Conservation (phyloP, 768 basidiomycete species). For the Pulveroboletus sp. region DNA sequence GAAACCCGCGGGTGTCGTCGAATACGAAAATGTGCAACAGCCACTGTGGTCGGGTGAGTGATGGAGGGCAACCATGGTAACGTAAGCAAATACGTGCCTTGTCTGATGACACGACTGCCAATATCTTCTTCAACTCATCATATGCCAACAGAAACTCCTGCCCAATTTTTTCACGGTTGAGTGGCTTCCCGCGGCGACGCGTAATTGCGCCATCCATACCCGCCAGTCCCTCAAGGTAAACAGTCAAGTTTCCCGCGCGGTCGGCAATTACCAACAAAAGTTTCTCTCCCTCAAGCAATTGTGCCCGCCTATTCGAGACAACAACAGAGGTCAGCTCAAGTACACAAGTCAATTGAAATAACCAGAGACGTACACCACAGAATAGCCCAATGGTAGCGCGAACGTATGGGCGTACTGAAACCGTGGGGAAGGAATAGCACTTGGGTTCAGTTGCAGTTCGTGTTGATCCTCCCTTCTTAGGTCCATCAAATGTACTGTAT, state of each 20-base stretch:
- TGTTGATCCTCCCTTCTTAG: slow-evolving; percentile 29
- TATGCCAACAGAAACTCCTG: slow-evolving; percentile 44
- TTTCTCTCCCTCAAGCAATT: slow-evolving; percentile 40
- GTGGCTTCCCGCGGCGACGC: slow-evolving; percentile 23
- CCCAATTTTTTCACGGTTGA: slow-evolving; percentile 48
- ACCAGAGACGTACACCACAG: slow-evolving; percentile 12
- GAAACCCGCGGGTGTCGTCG: slow-evolving; percentile 43
- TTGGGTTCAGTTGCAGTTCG: slow-evolving; percentile 23
- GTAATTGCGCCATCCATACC: slow-evolving; percentile 33
- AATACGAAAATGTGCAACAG: slow-evolving; percentile 45
- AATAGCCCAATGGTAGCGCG: slow-evolving; percentile 17
- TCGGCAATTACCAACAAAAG: slow-evolving; percentile 43
- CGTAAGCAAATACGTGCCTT: slow-evolving; percentile 32
- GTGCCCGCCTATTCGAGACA: slow-evolving; percentile 29
- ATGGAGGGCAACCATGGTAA: fast-evolving
- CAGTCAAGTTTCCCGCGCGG: slow-evolving; percentile 28
- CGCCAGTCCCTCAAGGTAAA: slow-evolving; percentile 38
- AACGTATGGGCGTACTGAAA: slow-evolving; percentile 18
- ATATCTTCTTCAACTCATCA: slow-evolving; percentile 49
- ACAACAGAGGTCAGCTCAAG: background rate
- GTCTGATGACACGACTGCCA: slow-evolving; percentile 42
- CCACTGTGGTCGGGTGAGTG: slow-evolving; percentile 18
- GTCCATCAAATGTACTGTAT: slow-evolving; percentile 27
- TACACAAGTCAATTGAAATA: background rate
- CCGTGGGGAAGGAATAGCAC: slow-evolving; percentile 20